Percentiles rank a stretch among this genome's conserved stretches.
Conservation (phyloP, 2,329 filamentous ascomycete genomes). For the Clonostachys byssicola region DNA sequence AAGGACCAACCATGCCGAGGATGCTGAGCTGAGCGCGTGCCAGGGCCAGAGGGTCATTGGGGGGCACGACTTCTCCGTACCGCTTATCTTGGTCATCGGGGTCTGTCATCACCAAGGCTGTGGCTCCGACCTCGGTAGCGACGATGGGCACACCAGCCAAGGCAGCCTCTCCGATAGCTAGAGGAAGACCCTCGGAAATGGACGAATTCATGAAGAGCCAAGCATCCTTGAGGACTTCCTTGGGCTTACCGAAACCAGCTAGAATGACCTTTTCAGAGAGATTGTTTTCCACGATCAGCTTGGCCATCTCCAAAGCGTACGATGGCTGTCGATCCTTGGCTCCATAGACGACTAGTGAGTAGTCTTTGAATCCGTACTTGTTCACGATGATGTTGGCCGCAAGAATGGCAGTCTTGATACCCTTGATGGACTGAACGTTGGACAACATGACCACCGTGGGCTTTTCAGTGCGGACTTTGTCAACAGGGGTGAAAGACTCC, state of each 20-base stretch:
- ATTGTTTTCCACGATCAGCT: slow-evolving; percentile 51
- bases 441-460: slow-evolving; percentile 64
- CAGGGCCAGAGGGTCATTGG: slow-evolving; percentile 56
- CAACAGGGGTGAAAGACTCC: slow-evolving; percentile 57
- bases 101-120: slow-evolving; percentile 50
- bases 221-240: slow-evolving; percentile 48
- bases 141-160: slow-evolving; percentile 51
- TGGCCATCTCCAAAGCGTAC: slow-evolving; percentile 55
- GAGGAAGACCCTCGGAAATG: slow-evolving; percentile 48
- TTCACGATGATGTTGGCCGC: slow-evolving; percentile 64
- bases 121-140: slow-evolving; percentile 52
- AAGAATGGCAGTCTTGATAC: slow-evolving; percentile 60
- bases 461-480: slow-evolving; percentile 50
- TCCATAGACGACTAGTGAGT: slow-evolving; percentile 58
- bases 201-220: slow-evolving; percentile 57
- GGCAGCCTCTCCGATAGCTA: slow-evolving; percentile 55
- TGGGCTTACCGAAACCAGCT: slow-evolving; percentile 51
- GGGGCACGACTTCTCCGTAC: slow-evolving; percentile 60
- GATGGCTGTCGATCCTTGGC: slow-evolving; percentile 59
- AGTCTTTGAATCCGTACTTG: slow-evolving; percentile 61
- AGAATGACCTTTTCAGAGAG: slow-evolving; percentile 46
- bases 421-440: slow-evolving; percentile 56
- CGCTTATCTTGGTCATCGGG: slow-evolving; percentile 35
- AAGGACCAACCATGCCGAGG: slow-evolving; percentile 57
- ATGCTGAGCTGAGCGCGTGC: slow-evolving; percentile 60